Conservation (phyloP, 2,329 filamentous ascomycete genomes). For the Calonectria leucothoes region DNA sequence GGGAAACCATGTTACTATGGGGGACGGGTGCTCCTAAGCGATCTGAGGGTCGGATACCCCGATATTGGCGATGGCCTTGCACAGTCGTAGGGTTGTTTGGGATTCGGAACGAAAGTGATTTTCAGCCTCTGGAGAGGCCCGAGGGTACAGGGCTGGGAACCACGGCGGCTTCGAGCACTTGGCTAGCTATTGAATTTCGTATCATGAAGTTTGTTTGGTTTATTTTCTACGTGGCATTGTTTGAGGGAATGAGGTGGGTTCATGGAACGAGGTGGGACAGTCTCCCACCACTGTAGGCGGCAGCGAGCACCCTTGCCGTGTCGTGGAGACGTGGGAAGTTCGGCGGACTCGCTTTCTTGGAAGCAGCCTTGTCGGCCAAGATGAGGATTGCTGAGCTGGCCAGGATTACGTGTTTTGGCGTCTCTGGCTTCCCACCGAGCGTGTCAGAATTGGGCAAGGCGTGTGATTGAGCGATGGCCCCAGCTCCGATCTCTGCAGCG, state of each 20-base stretch:
- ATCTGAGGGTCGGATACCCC: not conserved
- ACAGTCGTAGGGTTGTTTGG: not conserved
- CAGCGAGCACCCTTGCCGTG: constrained; percentile 3
- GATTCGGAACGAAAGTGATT: not conserved
- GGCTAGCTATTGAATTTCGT: not conserved
- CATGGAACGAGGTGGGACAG: not conserved
- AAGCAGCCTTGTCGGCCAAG: constrained; percentile 6
- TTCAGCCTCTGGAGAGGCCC: not conserved
- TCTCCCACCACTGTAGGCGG: not conserved
- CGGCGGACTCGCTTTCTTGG: constrained; percentile 5
- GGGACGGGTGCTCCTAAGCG: not conserved
- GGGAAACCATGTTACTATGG: constrained; percentile 17
- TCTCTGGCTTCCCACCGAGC: not conserved
- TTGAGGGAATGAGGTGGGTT: not conserved
- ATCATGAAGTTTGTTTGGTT: not conserved
- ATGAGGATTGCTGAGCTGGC: constrained; percentile 1
- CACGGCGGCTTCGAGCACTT: not conserved
- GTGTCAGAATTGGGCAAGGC: constrained; percentile 7
- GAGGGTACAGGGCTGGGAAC: not conserved
- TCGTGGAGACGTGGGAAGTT: constrained; percentile 6
- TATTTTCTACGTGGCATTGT: not conserved
- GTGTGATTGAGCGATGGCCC: not conserved
- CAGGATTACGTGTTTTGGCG: not conserved
- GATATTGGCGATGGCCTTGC: not conserved
- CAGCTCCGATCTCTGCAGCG: constrained; percentile 18